phyloP scores from a whole-genome alignment of 1,139 yeast species.

The Eremothecium cymbalariae region DNA sequence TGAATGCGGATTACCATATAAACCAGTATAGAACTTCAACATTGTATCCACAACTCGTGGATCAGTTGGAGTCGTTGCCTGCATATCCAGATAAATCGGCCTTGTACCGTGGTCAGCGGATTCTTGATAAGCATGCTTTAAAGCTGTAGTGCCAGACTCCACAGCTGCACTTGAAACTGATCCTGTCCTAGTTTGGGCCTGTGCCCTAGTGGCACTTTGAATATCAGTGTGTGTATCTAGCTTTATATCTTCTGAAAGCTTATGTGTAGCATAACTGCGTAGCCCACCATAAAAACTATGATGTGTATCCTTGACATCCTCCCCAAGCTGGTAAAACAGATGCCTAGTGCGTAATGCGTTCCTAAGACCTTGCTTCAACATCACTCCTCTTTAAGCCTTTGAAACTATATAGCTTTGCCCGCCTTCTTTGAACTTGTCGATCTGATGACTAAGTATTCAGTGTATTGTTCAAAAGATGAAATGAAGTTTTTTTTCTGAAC shows the following conservation, averaged over 20 bases:
- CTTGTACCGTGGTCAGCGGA: constrained; percentile 50
- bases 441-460: no score
- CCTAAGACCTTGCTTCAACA: constrained; percentile 1
- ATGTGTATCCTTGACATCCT: background rate
- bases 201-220: constrained; percentile 28
- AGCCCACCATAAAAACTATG: background rate
- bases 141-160: constrained; percentile 29
- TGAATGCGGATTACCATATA: constrained; percentile 96
- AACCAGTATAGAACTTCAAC: constrained; percentile 86
- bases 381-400: background rate
- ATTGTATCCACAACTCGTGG: constrained; percentile 93
- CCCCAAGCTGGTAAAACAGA: background rate
- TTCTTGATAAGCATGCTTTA: constrained; percentile 33
- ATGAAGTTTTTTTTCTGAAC: no score
- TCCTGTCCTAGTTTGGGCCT: constrained; percentile 23
- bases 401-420: no score
- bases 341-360: background rate
- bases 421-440: no score
- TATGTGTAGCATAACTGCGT: constrained; percentile 17
- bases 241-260: constrained; percentile 22
- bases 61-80: constrained; percentile 97
- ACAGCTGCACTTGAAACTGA: constrained; percentile 15
- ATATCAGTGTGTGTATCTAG: constrained; percentile 31
- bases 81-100: constrained; percentile 91
- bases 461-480: no score